Conservation (phyloP, 2,329 filamentous ascomycete genomes). For the Alternaria conjuncta region DNA sequence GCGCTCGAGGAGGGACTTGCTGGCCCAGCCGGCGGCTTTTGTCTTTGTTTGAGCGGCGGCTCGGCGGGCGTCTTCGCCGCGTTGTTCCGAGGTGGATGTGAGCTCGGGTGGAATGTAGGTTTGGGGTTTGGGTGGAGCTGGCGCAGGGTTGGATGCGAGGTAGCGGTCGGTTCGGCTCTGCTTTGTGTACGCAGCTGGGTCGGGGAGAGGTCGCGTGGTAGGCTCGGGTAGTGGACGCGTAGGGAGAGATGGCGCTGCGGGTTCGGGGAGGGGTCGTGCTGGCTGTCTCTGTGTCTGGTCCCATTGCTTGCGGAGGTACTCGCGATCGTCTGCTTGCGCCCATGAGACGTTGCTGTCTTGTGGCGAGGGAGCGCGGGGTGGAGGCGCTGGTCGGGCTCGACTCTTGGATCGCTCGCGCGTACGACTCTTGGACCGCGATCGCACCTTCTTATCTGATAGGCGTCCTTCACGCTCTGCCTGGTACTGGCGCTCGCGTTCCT, state of each 20-base stretch:
- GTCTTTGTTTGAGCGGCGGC: slow-evolving; percentile 65
- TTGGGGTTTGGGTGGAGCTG: slow-evolving; percentile 52
- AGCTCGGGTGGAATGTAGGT: slow-evolving; percentile 58
- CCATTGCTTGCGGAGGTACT: slow-evolving; percentile 67
- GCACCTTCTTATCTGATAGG: slow-evolving; percentile 47
- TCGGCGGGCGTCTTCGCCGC: slow-evolving; percentile 67
- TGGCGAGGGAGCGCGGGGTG: slow-evolving; percentile 49
- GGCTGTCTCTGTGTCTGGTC: slow-evolving; percentile 48
- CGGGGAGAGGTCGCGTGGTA: slow-evolving; percentile 39
- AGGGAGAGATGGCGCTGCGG: slow-evolving; percentile 37
- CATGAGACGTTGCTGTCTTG: slow-evolving; percentile 65
- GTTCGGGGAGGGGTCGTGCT: slow-evolving; percentile 43
- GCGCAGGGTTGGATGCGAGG: slow-evolving; percentile 62
- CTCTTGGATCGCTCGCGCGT: slow-evolving; percentile 45
- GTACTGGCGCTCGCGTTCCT: slow-evolving; percentile 70
- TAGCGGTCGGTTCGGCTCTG: slow-evolving; percentile 63
- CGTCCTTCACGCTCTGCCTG: slow-evolving; percentile 65
- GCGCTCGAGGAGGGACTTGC: slow-evolving; percentile 74
- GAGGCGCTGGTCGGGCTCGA: slow-evolving; percentile 40
- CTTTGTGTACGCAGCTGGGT: slow-evolving; percentile 42
- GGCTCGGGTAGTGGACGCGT: slow-evolving; percentile 59
- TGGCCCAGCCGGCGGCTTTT: slow-evolving; percentile 68
- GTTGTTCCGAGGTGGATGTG: slow-evolving; percentile 65
- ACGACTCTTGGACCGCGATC: slow-evolving; percentile 47
- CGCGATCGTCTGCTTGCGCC: slow-evolving; percentile 69